Conservation (phyloP, 169 alveolate genomes). For the Cryptosporidium baileyi region DNA sequence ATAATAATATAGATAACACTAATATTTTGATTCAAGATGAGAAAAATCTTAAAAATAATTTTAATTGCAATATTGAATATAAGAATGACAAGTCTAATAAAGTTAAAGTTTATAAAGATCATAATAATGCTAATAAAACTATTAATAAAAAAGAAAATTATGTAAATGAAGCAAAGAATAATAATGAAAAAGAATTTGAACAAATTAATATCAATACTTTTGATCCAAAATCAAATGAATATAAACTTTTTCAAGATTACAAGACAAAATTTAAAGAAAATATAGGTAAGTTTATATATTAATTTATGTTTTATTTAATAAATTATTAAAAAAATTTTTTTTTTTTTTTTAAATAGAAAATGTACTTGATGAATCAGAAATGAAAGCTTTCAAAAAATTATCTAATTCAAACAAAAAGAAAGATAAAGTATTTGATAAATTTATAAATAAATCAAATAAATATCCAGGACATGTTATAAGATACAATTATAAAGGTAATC, state of each 20-base stretch:
- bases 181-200: constrained; percentile 5
- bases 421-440: constrained; percentile 14
- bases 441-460: constrained; percentile 6
- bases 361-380: constrained; percentile 57
- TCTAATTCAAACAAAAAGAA: not conserved
- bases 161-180: not conserved
- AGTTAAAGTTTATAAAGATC: no score
- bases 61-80: no score
- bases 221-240: constrained; percentile 23
- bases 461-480: constrained; percentile 40
- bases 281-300: constrained; percentile 19
- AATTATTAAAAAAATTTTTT: not conserved
- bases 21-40: no score
- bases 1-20: not conserved
- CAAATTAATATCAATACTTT: not conserved
- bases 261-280: constrained; percentile 2
- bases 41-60: no score
- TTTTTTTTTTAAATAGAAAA: constrained; percentile 17
- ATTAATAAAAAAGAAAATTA: not conserved
- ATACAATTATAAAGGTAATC: constrained; percentile 14
- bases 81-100: no score
- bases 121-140: not conserved
- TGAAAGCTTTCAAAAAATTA: constrained; percentile 40
- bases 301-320: not conserved
- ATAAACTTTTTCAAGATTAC: constrained; percentile 7